phyloP scores from a whole-genome alignment of 768 basidiomycete genomes.

The Calocybe indica region DNA sequence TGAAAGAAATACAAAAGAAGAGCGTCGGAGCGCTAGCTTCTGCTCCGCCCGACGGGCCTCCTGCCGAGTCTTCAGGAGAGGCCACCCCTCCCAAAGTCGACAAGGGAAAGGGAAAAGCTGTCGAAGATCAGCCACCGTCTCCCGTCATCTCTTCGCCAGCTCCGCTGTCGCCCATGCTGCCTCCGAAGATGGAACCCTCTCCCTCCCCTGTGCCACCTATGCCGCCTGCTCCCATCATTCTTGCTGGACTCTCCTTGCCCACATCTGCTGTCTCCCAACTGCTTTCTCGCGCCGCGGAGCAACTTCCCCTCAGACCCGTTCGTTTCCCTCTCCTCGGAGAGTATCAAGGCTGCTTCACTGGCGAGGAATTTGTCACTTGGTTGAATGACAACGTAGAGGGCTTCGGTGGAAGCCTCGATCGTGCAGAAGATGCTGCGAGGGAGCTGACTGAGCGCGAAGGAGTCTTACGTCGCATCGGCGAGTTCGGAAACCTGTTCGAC shows the following conservation, averaged over 20 bases:
- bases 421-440: constrained; percentile 68
- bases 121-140: constrained; percentile 30
- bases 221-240: constrained; percentile 50
- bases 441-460: constrained; percentile 59
- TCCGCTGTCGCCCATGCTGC: constrained; percentile 55
- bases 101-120: constrained; percentile 75
- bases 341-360: constrained; percentile 81
- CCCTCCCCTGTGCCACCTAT: constrained; percentile 23
- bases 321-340: constrained; percentile 79
- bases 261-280: constrained; percentile 63
- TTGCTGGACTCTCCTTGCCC: constrained; percentile 71
- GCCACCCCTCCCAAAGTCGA: constrained; percentile 54
- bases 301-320: constrained; percentile 65
- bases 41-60: constrained; percentile 23
- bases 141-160: constrained; percentile 48
- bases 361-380: constrained; percentile 88
- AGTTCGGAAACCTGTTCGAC: constrained; percentile 79
- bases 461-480: constrained; percentile 68
- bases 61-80: constrained; percentile 24
- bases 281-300: constrained; percentile 62
- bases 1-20: constrained; percentile 72
- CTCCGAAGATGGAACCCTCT: constrained; percentile 36
- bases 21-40: constrained; percentile 32
- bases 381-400: constrained; percentile 71
- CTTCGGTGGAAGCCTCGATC: constrained; percentile 72